Conservation (phyloP, 352 stramenopile species). For the Pythium rhizo-oryzae region DNA sequence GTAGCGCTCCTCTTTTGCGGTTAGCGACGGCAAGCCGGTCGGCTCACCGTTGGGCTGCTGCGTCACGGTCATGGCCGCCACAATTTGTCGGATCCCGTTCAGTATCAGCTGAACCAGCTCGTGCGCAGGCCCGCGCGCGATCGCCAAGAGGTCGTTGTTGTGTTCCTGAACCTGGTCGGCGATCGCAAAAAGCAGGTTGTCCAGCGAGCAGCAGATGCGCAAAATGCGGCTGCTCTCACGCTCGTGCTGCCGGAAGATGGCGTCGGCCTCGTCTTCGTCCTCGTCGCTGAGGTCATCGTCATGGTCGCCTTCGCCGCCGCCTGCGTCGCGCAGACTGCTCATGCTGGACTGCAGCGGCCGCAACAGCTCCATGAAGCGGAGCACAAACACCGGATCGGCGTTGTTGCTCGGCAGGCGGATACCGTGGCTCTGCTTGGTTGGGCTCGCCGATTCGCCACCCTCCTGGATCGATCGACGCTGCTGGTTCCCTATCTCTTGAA, state of each 20-base stretch:
- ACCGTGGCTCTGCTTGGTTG: background rate
- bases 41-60: background rate
- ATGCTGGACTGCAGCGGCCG: constrained; percentile 59
- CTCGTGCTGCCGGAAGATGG: constrained; percentile 40
- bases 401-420: background rate
- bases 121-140: constrained; percentile 45
- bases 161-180: constrained; percentile 45
- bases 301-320: constrained; percentile 36
- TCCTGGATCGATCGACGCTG: background rate
- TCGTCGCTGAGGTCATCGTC: constrained; percentile 46
- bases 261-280: constrained; percentile 15
- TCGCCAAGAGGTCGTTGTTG: constrained; percentile 44
- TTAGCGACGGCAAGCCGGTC: constrained; percentile 17
- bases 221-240: constrained; percentile 58
- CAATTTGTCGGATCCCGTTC: constrained; percentile 51
- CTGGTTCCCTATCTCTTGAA: constrained; percentile 28
- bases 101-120: constrained; percentile 53
- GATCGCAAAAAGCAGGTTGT: constrained; percentile 65
- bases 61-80: constrained; percentile 21
- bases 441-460: background rate
- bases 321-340: constrained; percentile 17
- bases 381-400: constrained; percentile 1
- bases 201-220: constrained; percentile 65
- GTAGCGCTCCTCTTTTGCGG: constrained; percentile 24
- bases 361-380: constrained; percentile 54